A percentile compares a stretch with the other conserved stretches of the same genome.
Conservation (phyloP, 331 rosid genomes). For the Saraca asoca region DNA sequence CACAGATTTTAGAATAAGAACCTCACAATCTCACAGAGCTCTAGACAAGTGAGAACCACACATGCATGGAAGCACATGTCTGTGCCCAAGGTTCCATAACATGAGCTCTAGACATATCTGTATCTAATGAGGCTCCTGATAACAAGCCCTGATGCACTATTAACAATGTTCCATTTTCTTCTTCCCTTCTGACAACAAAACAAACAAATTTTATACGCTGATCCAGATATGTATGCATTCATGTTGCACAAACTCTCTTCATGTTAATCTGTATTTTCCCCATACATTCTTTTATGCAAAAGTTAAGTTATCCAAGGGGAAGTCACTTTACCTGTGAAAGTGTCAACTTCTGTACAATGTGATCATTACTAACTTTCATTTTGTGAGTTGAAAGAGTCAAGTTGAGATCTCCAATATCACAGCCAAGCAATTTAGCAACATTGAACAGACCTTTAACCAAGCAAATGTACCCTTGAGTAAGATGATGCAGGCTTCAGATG, state of each 20-base stretch:
- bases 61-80: too few species aligned
- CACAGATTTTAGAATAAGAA: too few species aligned
- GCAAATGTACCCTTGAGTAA: constrained; percentile 23
- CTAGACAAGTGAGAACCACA: too few species aligned
- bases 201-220: constrained; percentile 5
- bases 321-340: constrained; percentile 72
- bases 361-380: constrained; percentile 88
- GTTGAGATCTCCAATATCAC: constrained; percentile 76
- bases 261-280: too few species aligned
- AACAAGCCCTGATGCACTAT: too few species aligned
- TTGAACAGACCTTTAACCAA: constrained; percentile 65
- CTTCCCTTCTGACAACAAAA: constrained; percentile 21
- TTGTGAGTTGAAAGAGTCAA: constrained; percentile 82
- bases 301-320: constrained; percentile 12
- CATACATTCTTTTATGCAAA: constrained; percentile 24
- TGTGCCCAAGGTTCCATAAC: too few species aligned
- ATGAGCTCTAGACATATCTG: too few species aligned
- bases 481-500: constrained; percentile 18
- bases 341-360: constrained; percentile 85
- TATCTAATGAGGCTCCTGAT: too few species aligned
- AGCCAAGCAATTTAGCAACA: constrained; percentile 76
- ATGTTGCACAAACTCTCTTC: constrained; percentile 17
- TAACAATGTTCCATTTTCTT: not conserved
- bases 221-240: constrained; percentile 28
- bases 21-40: too few species aligned